Base-by-base conservation (phyloP, 495 filamentous ascomycete genomes). In the Recurvomyces mirabilis region DNA sequence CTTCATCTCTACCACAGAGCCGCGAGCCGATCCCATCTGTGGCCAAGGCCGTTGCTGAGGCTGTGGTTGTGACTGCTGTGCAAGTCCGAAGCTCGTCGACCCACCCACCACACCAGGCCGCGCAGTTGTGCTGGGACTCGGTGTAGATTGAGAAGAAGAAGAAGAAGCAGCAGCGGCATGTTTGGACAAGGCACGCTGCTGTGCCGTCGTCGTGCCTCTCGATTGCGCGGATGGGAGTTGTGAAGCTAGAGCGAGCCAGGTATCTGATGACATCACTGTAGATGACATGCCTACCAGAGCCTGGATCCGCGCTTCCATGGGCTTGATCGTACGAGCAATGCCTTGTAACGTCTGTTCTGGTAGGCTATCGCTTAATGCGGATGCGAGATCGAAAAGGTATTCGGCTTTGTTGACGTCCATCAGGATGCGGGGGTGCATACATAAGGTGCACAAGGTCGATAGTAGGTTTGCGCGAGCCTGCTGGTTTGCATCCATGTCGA, bases 391-490 rank as follows among this genome's bases (percentile, higher is more conserved):
- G 39, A 39, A 51, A 29, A 54, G 21, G 42, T 54, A 21, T 9
- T 50, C 46, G 5, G 11, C n/a, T 19, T 36, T 14, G 29, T 32
- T 31, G 1, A 13, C 21, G 12, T 34, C 29, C 12, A 29, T 21
- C 15, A 46, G 54, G 9, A 56, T 20, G 2, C 3, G 10, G 6
- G 45, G 46, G 19, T 41, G 43, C 12, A 35, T n/a, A 12, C 46
- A 32, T 13, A 54, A 29, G 3, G 34, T 4, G 30, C 42, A 45
- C 4, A 56, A 38, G n/a, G 28, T 19, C 6, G 15, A 21, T 14
- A 53, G 31, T n/a, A 56, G 30, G 26, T 34, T 42, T 13, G 1
- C 19, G 19, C 22, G 61, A 58, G 40, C 67, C 63, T 22, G 65
- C 53, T 15, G 25, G 12, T n/a, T 20, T 5, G 14, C 30, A 12